Base-by-base conservation (phyloP, 192 early-diverging fungal genomes). In the Coemansia sp. region DNA sequence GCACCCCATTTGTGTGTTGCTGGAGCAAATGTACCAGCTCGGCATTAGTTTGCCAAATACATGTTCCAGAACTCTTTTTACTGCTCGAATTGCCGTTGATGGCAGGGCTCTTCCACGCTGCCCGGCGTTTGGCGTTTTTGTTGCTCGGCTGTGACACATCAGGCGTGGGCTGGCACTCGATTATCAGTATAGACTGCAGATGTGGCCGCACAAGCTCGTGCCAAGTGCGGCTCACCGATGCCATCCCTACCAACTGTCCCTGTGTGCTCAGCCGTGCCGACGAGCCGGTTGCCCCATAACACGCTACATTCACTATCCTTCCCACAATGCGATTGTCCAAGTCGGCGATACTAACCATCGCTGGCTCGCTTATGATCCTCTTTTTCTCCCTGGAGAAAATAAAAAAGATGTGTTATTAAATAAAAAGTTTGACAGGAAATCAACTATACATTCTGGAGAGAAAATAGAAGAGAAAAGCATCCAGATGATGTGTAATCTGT, bases 261-360 rank as follows among this genome's bases (percentile, higher is more conserved):
- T 53, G 26, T 10, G 14, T 24, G 12, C 24, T 8, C 11, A 53
- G 20, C 51, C 26, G 51, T 15, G 23, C 51, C 24, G 51, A 53
- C 26, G 24, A 26, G 51, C 26, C 26, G 11, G 20, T 31, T 7
- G 21, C 25, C 6, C 25, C 12, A 24, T 26, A 53, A 24, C 51
- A 53, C 12, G 24, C 51, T 25, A 53, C 25, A 24, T 53, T 53
- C 12, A 53, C 20, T 53, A 53, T 53, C 26, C 65, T 61, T 2
- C 17, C 50, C 8, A 74, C 21, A 4, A 74, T 44, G 11, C 60
- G 57, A 7, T 68, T 66, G 15, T 68, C 58, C 0, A 74, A 38
- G 23, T 40, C 23, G 37, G 55, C 51, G 1, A 64, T 42, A 24
- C 8, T 3, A 18, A 51, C 34, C 40, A 56, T 55, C 40, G 0